Evolutionary conservation across 148 eudicot genomes (phyloP).

Genomic region (Chenopodium suecicum): DNA sequence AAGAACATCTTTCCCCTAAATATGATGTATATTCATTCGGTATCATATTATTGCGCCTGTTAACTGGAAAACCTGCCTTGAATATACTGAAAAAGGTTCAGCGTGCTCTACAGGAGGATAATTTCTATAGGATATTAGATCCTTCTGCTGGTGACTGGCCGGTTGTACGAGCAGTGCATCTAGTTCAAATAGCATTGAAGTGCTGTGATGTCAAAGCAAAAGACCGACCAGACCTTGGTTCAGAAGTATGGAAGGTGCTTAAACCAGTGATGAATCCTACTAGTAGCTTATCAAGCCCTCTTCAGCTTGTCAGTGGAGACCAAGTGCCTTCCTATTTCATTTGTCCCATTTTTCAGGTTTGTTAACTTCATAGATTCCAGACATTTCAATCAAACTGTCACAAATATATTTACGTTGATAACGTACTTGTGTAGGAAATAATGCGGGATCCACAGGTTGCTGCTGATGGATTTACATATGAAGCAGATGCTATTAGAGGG

Average conservation of each 20-base stretch:
- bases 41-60: constrained; percentile 53
- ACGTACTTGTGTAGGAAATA: constrained; percentile 49
- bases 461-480: constrained; percentile 90
- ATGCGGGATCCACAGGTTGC: constrained; percentile 89
- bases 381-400: neutral
- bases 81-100: constrained; percentile 61
- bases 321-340: constrained; percentile 56
- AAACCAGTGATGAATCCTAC: constrained; percentile 59
- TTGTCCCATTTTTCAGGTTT: constrained; percentile 91
- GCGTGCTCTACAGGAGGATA: constrained; percentile 54
- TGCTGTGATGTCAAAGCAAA: constrained; percentile 55
- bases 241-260: constrained; percentile 74
- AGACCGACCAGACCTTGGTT: constrained; percentile 61
- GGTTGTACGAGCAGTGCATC: constrained; percentile 71
- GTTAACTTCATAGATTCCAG: neutral
- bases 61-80: constrained; percentile 64
- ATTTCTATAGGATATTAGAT: constrained; percentile 54
- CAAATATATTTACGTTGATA: too few relatives aligned
- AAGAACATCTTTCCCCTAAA: constrained; percentile 61
- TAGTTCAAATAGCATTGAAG: constrained; percentile 60
- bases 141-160: constrained; percentile 96
- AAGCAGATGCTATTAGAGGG: constrained; percentile 76
- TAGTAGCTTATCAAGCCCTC: constrained; percentile 34
- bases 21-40: constrained; percentile 89
- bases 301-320: constrained; percentile 34